These are phyloP conservation scores for Williopsis jadinii DNA, from an alignment of 1,139 yeast genomes.

Conservation along the genomic window DNA sequence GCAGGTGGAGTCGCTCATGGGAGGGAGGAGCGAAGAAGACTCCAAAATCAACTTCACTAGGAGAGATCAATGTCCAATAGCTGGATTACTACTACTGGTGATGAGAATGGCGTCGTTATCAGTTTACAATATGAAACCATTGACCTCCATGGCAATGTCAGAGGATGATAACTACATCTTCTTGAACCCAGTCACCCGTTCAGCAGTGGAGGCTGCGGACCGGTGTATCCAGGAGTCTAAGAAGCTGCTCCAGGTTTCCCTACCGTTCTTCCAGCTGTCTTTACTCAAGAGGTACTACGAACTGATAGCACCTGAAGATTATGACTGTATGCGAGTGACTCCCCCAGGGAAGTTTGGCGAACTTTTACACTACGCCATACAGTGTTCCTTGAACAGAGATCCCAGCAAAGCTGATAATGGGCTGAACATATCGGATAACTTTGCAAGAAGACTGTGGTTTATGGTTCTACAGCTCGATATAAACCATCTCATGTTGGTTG, in stretches of 20 bases:
- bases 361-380: conserved; percentile 15
- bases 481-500: conserved; percentile 14
- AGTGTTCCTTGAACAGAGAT: conserved; percentile 18
- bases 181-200: conserved; percentile 10
- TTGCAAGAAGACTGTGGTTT: conserved; percentile 20
- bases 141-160: conserved; percentile 1
- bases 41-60: conserved; percentile 9
- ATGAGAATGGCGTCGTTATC: conserved; percentile 19
- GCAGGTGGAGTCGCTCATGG: conserved; percentile 11
- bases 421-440: conserved; percentile 6
- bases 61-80: conserved; percentile 12
- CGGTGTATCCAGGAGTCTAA: conserved; percentile 11
- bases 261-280: conserved; percentile 16
- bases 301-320: conserved; percentile 18
- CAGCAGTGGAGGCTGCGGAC: conserved; percentile 5
- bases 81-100: conserved; percentile 15
- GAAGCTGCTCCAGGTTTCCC: conserved; percentile 8
- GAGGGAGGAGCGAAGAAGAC: conserved; percentile 5
- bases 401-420: conserved; percentile 10
- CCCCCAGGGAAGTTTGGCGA: conserved; percentile 13
- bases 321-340: conserved; percentile 15
- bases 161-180: conserved; percentile 13
- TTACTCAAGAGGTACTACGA: conserved; percentile 12
- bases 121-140: conserved; percentile 3
- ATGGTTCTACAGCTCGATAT: conserved; percentile 14